Conservation (phyloP, 805 yeast species). For the Starmerella scarabaei region DNA sequence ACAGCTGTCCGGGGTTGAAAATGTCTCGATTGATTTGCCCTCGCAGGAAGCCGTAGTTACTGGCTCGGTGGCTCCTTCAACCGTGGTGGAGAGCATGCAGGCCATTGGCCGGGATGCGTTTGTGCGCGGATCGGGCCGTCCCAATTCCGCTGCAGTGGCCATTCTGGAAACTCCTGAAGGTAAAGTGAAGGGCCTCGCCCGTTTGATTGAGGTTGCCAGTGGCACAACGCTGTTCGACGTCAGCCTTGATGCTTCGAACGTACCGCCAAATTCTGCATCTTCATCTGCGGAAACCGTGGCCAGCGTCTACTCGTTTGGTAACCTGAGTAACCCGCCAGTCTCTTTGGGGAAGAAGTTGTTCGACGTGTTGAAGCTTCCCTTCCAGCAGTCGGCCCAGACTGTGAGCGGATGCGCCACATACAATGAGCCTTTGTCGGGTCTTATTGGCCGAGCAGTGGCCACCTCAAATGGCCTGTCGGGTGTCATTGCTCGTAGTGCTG, state of each 20-base stretch:
- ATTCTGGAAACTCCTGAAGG: conserved; percentile 57
- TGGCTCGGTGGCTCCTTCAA: conserved; percentile 67
- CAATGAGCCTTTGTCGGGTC: conserved; percentile 5
- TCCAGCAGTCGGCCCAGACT: conserved; percentile 16
- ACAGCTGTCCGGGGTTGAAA: conserved; percentile 33
- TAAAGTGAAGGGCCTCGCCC: conserved; percentile 75
- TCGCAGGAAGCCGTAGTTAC: conserved; percentile 51
- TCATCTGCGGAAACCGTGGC: conserved; percentile 37
- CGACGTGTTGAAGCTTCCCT: conserved; percentile 1
- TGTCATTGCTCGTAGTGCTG: conserved; percentile 91
- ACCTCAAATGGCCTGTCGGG: conserved; percentile 41
- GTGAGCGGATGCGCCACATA: conserved; percentile 10
- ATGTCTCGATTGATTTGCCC: conserved; percentile 43
- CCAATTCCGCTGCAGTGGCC: conserved; percentile 83
- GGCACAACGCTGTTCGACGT: conserved; percentile 55
- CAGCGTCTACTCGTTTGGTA: conserved; percentile 55
- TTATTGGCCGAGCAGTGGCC: conserved; percentile 21
- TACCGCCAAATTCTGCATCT: too few species aligned
- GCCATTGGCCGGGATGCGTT: conserved; percentile 76
- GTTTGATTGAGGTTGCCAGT: conserved; percentile 58
- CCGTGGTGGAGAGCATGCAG: conserved; percentile 54
- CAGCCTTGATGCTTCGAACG: conserved; percentile 33
- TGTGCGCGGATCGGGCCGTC: conserved; percentile 77
- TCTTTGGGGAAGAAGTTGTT: conserved; percentile 23
- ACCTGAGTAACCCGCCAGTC: conserved; percentile 42